Conservation (phyloP, 768 basidiomycete genomes). For the Naematelia encephala region DNA sequence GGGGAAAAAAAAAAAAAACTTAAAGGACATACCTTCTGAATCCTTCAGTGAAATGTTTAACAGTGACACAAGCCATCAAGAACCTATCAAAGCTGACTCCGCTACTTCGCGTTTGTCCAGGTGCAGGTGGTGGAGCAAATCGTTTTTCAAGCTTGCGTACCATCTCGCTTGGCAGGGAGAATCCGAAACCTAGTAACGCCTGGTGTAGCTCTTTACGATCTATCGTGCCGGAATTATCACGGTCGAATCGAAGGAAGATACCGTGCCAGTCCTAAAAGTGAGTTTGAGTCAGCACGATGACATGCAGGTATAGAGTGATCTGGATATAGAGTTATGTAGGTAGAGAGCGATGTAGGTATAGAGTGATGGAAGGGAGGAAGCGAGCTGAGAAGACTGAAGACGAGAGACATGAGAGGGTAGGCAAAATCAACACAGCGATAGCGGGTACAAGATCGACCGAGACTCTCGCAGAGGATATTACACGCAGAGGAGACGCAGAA, state of each 20-base stretch:
- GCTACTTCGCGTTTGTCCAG: slow-evolving; percentile 10
- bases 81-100: slow-evolving; percentile 51
- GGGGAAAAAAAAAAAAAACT: background rate
- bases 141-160: slow-evolving; percentile 49
- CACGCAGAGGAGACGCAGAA: too few relatives aligned
- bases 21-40: slow-evolving; percentile 42
- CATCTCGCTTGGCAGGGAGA: slow-evolving; percentile 47
- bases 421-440: too few relatives aligned
- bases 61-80: slow-evolving; percentile 52
- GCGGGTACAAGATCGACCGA: too few relatives aligned
- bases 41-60: slow-evolving; percentile 50
- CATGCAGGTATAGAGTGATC: too few relatives aligned
- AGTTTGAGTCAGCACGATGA: too few relatives aligned
- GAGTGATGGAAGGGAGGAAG: too few relatives aligned
- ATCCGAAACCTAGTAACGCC: slow-evolving; percentile 48
- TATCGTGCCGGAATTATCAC: slow-evolving; percentile 48
- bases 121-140: slow-evolving; percentile 41
- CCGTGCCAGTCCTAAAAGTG: slow-evolving; percentile 52
- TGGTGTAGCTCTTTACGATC: slow-evolving; percentile 49
- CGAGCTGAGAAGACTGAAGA: too few relatives aligned
- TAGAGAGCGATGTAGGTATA: too few relatives aligned
- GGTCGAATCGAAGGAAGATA: slow-evolving; percentile 50
- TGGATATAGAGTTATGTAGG: too few relatives aligned
- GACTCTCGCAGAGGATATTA: too few relatives aligned
- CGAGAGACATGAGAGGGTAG: too few relatives aligned